Evolutionary conservation across 768 basidiomycete species (phyloP).

Genomic region (Suillus americanus): DNA sequence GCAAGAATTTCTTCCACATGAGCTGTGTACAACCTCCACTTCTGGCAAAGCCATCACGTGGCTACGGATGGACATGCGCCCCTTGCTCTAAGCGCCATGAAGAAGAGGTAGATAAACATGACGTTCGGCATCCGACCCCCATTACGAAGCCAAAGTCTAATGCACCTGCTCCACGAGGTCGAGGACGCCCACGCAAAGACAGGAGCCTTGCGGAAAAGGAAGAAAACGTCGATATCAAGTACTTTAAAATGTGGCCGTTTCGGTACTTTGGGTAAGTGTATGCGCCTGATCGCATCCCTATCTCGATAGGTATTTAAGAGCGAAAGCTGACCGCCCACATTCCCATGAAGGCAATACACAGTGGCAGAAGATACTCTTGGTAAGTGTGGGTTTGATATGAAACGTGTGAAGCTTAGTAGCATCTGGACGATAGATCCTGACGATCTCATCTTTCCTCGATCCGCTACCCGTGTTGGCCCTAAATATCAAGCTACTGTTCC

Average conservation of each 20-base stretch:
- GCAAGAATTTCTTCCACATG: constrained; percentile 96
- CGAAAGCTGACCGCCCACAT: constrained; percentile 13
- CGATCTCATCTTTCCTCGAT: constrained; percentile 94
- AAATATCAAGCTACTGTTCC: constrained; percentile 78
- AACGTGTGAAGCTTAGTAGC: constrained; percentile 15
- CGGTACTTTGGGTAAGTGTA: constrained; percentile 90
- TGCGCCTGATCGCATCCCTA: neutral
- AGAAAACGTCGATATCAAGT: constrained; percentile 74
- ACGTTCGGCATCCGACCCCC: constrained; percentile 60
- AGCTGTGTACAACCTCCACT: constrained; percentile 90
- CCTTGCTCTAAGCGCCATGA: constrained; percentile 89
- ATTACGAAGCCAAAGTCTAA: constrained; percentile 61
- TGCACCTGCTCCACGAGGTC: constrained; percentile 68
- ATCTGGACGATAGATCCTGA: constrained; percentile 72
- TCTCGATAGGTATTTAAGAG: constrained; percentile 1
- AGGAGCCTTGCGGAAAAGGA: constrained; percentile 70
- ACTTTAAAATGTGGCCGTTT: constrained; percentile 92
- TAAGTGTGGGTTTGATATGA: constrained; percentile 34
- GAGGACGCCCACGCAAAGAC: constrained; percentile 79
- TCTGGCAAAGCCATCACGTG: constrained; percentile 86
- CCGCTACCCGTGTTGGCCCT: constrained; percentile 85
- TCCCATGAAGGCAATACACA: constrained; percentile 69
- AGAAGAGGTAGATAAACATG: constrained; percentile 78
- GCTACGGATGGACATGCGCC: constrained; percentile 97
- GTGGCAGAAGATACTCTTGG: constrained; percentile 90